These are phyloP conservation scores for Candida montana DNA, from an alignment of 805 yeast species.

Conservation along the genomic window DNA sequence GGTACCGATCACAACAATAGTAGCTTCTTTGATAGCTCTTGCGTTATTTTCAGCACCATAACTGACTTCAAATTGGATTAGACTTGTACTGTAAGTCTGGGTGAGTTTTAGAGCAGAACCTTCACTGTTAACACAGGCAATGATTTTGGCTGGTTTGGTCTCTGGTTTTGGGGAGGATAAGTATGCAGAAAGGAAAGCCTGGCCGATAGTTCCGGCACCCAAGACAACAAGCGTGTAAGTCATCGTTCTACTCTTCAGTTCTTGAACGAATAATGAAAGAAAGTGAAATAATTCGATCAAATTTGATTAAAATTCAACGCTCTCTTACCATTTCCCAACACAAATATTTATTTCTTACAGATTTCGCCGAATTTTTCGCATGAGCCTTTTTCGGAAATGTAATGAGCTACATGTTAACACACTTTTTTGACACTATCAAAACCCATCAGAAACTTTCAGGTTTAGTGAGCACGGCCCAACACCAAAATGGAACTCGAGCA, in stretches of 20 bases:
- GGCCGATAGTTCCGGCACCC: slow-evolving; percentile 96
- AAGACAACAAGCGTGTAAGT: slow-evolving; percentile 64
- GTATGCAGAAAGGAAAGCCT: slow-evolving; percentile 82
- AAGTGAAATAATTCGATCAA: no score
- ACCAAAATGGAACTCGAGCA: slow-evolving; percentile 5
- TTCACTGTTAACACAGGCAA: slow-evolving; percentile 68
- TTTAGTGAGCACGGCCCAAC: no score
- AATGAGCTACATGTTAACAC: slow-evolving; percentile 5
- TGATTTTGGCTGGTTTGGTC: slow-evolving; percentile 61
- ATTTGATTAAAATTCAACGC: no score
- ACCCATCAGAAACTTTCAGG: no score
- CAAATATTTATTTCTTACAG: no score
- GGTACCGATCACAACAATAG: slow-evolving; percentile 75
- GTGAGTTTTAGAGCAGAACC: slow-evolving; percentile 45
- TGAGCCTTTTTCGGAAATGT: slow-evolving; percentile 12
- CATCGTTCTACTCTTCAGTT: no score
- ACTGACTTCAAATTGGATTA: slow-evolving; percentile 48
- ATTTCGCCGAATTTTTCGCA: no score
- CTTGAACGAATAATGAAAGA: no score
- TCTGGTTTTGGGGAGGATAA: slow-evolving; percentile 38
- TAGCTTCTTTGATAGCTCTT: slow-evolving; percentile 56
- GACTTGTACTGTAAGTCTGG: slow-evolving; percentile 34
- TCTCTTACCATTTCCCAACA: no score
- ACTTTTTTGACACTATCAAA: no score
- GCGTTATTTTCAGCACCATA: slow-evolving; percentile 43